Conservation (phyloP, 805 yeast species). For the Metschnikowia santaceciliae region DNA sequence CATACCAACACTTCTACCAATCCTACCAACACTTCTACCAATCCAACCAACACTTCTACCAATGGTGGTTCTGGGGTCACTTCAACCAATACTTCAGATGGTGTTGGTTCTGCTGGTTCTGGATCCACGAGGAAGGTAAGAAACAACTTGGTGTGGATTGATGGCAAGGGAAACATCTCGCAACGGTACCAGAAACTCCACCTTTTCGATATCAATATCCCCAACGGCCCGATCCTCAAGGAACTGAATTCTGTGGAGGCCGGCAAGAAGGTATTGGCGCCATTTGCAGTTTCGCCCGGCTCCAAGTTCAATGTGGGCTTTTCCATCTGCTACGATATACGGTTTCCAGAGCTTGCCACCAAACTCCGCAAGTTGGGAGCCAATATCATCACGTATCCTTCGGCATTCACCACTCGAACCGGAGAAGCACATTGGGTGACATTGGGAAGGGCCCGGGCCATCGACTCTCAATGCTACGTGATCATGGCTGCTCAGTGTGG, state of each 20-base stretch:
- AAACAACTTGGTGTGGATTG: conserved; percentile 72
- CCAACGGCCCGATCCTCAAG: conserved; percentile 73
- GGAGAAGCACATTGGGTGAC: conserved; percentile 90
- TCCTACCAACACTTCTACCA: no score
- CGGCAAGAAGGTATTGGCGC: conserved; percentile 49
- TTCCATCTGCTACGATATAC: conserved; percentile 79
- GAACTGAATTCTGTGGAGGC: conserved; percentile 82
- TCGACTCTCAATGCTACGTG: conserved; percentile 84
- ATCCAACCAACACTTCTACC: no score
- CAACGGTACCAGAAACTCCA: conserved; percentile 82
- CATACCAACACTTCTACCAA: no score
- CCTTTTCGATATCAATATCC: conserved; percentile 81
- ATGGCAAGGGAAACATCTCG: conserved; percentile 57
- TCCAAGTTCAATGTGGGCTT: conserved; percentile 48
- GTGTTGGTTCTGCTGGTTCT: conserved; percentile 15
- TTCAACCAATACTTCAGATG: no score
- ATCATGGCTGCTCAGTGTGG: conserved; percentile 90
- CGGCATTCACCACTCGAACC: conserved; percentile 89
- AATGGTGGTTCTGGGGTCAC: no score
- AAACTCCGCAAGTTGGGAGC: conserved; percentile 63
- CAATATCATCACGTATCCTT: conserved; percentile 73
- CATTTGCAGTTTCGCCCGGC: conserved; percentile 12
- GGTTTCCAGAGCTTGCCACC: conserved; percentile 80
- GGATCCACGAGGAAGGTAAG: conserved; percentile 40
- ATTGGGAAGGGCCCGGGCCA: conserved; percentile 78